Evolutionary conservation across 2,329 filamentous ascomycete genomes (phyloP).

Genomic region (Trichoderma hamatum): DNA sequence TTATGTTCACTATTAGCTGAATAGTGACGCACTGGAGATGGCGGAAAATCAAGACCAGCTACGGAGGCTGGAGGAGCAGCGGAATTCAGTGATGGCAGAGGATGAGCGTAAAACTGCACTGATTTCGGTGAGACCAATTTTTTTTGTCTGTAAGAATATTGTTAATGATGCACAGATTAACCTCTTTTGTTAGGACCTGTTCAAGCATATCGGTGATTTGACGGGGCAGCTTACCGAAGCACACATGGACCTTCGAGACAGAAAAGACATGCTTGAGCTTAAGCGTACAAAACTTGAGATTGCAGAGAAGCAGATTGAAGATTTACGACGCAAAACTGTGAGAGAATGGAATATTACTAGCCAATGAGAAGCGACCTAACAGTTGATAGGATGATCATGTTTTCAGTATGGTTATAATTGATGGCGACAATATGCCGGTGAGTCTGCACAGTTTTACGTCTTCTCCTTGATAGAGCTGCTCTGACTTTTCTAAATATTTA

Average conservation of each 20-base stretch:
- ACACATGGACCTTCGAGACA: conserved; percentile 26
- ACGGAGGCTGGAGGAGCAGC: conserved; percentile 17
- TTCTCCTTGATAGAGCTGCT: too few species aligned
- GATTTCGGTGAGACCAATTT: conserved; percentile 11
- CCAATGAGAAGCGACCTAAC: background rate
- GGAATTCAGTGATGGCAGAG: conserved; percentile 22
- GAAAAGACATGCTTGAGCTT: conserved; percentile 28
- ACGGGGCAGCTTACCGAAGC: conserved; percentile 21
- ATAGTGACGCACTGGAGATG: conserved; percentile 13
- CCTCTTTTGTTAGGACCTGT: conserved; percentile 14
- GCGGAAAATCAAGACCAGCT: conserved; percentile 23
- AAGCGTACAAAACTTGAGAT: conserved; percentile 22
- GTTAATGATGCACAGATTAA: conserved; percentile 2
- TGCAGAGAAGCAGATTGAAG: conserved; percentile 24
- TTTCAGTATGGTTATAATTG: conserved; percentile 43
- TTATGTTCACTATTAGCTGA: background rate
- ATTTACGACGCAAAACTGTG: conserved; percentile 23
- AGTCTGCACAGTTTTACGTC: conserved; percentile 1
- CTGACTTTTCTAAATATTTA: conserved; percentile 25
- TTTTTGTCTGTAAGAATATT: background rate
- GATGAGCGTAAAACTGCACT: conserved; percentile 25
- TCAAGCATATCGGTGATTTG: conserved; percentile 19
- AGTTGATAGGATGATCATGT: conserved; percentile 30
- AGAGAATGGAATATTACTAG: background rate
- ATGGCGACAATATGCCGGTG: conserved; percentile 46